A percentile compares a stretch with the other conserved stretches of the same genome.
These are phyloP conservation scores for Lipomyces sp. DNA, from an alignment of 805 yeast species.

Conservation along the genomic window DNA sequence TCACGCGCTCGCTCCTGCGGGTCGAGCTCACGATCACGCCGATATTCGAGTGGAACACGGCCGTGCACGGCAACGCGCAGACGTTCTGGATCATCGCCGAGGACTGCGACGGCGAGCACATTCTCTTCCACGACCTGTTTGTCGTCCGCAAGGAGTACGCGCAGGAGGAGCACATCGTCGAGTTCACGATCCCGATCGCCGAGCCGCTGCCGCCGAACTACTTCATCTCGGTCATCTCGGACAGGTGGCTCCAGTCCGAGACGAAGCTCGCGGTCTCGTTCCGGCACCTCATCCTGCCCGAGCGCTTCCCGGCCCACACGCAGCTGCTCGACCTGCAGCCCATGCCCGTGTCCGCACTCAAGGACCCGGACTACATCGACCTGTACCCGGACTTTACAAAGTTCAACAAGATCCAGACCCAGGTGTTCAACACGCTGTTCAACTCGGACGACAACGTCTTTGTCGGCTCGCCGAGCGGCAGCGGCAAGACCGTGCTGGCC, in stretches of 20 bases:
- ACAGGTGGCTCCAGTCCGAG: constrained; percentile 80
- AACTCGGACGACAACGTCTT: constrained; percentile 57
- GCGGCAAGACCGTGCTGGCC: constrained; percentile 69
- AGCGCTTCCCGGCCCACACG: constrained; percentile 61
- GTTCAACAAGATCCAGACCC: constrained; percentile 75
- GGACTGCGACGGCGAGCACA: constrained; percentile 75
- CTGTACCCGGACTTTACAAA: constrained; percentile 46
- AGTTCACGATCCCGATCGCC: constrained; percentile 58
- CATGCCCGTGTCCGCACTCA: constrained; percentile 50
- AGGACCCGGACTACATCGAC: constrained; percentile 47
- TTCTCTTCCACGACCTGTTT: constrained; percentile 59
- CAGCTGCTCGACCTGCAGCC: constrained; percentile 52
- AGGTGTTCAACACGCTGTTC: constrained; percentile 59
- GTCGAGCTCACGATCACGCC: constrained; percentile 68
- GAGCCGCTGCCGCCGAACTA: constrained; percentile 66
- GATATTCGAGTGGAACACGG: constrained; percentile 72
- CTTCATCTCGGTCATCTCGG: constrained; percentile 70
- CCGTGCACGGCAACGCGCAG: constrained; percentile 62
- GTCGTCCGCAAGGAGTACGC: constrained; percentile 50
- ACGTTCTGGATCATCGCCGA: constrained; percentile 70
- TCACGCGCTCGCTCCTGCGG: constrained; percentile 63
- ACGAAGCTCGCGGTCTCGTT: constrained; percentile 59
- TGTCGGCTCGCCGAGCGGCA: constrained; percentile 70
- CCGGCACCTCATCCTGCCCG: constrained; percentile 53
- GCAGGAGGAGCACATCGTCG: constrained; percentile 55